Evolutionary conservation across 306 rosid genomes (phyloP), one percentile per base, ranked within the genome.

Genomic region (Trifolium pratense): DNA sequence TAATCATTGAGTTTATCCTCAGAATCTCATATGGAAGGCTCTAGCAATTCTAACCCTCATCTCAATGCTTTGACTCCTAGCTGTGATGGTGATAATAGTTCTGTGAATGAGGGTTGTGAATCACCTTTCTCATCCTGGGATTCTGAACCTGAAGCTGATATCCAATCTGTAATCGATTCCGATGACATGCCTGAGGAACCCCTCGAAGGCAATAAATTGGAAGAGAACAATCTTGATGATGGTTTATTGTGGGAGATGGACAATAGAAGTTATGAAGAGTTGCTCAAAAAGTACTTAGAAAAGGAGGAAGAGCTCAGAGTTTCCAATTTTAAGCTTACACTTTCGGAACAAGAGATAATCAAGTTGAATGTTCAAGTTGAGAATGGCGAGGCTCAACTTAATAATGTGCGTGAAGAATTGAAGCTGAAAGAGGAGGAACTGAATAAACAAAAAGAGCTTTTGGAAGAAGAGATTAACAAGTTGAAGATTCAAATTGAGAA

Each of bases 81-180:
- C 90, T 6, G 85, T 9, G 6, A 79, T 17, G 84, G 86, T 66
- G 83, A 84, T 71, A 82, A 85, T 71, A 79, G 84, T 59, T 84
- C 88, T 75, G 3, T 61, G 61, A 86, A 86, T 71, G 89, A 71
- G 76, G 86, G 81, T 43, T 36, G 71, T 61, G 81, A 84, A 62
- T 84, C 86, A 79, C 17, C 62, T 56, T 4, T 56, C 2, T 63
- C 82, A 52, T 69, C 82, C 64, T 26, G 76, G 81, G 81, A 63
- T 48, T 83, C 32, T 2, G 67, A 66, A 73, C 56, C 55, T 15
- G 65, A 59, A 59, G 15, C 86, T 69, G 32, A 67, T 26, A 66
- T 56, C 15, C 46, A 45, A 4, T 53, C 85, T 40, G 37, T 39
- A 45, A 48, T 59, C 70, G 58, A 12, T 73, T 53, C 15, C 75